Evolutionary conservation across 345 rosid species (phyloP), one percentile per base, ranked within the genome.

Genomic region (Lenwebbia sp.): DNA sequence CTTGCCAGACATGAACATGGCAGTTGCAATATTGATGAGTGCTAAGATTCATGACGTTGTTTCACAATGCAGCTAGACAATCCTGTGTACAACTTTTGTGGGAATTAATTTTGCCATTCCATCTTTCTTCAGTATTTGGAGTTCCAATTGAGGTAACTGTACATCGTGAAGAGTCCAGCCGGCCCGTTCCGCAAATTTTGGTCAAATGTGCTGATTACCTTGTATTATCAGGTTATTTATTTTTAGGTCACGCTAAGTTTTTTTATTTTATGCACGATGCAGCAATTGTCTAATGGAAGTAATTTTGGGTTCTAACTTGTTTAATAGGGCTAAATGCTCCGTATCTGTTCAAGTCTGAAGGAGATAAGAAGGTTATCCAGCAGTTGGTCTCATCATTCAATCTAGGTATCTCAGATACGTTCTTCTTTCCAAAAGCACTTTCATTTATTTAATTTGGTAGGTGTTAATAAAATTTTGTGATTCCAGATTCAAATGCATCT

Each of bases 121-220:
- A 25, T 83, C 58, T 85, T 70, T 85, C 83, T 83, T 84, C 89
- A 96, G 98, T 95, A 62, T 95, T 96, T 93, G 99, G 99, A 89
- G 96, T 94, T 90, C 96, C 98, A 10, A 89, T 96, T 86, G 96
- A 96, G 86, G 85, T 92, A 84, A 92, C 92, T 50, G 97, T 96
- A 78, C 97, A 95, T 86, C 90, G 96, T 15, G 98, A 95, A 85
- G 93, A 93, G 78, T 89, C 93, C 55, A 92, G 91, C 93, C 88
- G 90, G 86, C 93, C 95, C 49, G 85, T 96, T 88, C 99, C 99
- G 8, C 86, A 87, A 65, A 89, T 96, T 88, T 87, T 96, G 89
- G 90, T 91, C 56, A 95, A 89, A 86, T 95, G 98, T 89, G 97
- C 96, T 22, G 98, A 96, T 86, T 92, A 90, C 93, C 98, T 96